Conservation (phyloP, 2,329 filamentous ascomycete species). For the Phaeosphaeria sp. region DNA sequence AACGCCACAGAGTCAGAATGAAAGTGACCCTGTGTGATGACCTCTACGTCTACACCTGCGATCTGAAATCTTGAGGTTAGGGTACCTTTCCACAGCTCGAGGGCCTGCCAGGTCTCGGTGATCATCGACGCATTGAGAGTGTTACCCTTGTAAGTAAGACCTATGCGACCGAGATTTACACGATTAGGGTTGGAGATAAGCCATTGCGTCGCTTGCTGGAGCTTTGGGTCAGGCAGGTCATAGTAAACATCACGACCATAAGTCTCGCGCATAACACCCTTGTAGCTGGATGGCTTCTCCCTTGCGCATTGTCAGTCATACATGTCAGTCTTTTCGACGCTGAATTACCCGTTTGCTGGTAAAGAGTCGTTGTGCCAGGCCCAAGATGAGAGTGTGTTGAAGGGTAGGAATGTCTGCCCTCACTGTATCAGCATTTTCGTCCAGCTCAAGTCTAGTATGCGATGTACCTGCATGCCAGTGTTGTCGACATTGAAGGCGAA, state of each 20-base stretch:
- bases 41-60: slow-evolving; percentile 47
- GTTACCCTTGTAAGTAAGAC: slow-evolving; percentile 51
- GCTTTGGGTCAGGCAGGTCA: slow-evolving; percentile 49
- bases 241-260: slow-evolving; percentile 53
- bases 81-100: slow-evolving; percentile 59
- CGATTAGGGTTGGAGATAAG: slow-evolving; percentile 61
- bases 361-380: slow-evolving; percentile 54
- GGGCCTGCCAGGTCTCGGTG: slow-evolving; percentile 42
- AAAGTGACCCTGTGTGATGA: slow-evolving; percentile 56
- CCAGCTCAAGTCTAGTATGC: not conserved
- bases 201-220: slow-evolving; percentile 57
- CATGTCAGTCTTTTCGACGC: slow-evolving; percentile 18
- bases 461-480: slow-evolving; percentile 50
- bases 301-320: slow-evolving; percentile 5
- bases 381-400: slow-evolving; percentile 51
- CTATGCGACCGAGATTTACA: slow-evolving; percentile 57
- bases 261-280: slow-evolving; percentile 50
- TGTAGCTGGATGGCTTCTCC: slow-evolving; percentile 29
- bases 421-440: not conserved
- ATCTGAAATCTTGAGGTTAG: slow-evolving; percentile 55
- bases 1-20: slow-evolving; percentile 55
- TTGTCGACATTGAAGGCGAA: slow-evolving; percentile 57
- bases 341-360: slow-evolving; percentile 39
- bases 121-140: slow-evolving; percentile 22
- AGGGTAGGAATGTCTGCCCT: slow-evolving; percentile 46